Evolutionary conservation across 805 yeast species (phyloP), one percentile per base, ranked within the genome.

Genomic region (Monosporozyma yasuniensis): DNA sequence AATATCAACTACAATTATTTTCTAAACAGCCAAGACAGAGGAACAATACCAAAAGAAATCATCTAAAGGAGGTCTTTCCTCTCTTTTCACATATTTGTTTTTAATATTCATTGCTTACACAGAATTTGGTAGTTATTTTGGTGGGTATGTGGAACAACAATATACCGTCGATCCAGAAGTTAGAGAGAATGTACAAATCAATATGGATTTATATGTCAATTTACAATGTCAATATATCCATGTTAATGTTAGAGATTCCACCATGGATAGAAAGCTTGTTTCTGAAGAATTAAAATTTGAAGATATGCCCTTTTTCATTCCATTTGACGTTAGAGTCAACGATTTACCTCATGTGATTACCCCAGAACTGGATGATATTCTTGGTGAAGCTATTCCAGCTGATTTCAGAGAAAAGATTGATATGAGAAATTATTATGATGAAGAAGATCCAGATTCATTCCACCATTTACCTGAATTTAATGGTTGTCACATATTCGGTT

Each of bases 401-500:
- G 81, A 82, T 56, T 86, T 80, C 58, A 69, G 77, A 61, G 73
- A 69, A 37, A 66, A 67, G 42, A 54, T 67, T 11, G 73, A 68
- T 52, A 53, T 65, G 2, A 71, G 74, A 16, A 37, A 35, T 43
- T 47, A 35, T 35, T 51, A 52, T 22, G 56, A 56, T 44, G 56
- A 50, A 45, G 54, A 54, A 48, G 57, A 58, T 38, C 50, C 51
- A 34, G 39, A 39, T 12, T 46, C 46, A 1, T 39, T 43, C 16
- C 75, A 76, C 46, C 83, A 78, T 2, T 76, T 81, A 0, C 87
- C 86, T 2, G 55, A 58, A 3, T 54, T 64, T n/a, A 53, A 72
- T 49, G 90, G 89, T n/a, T 90, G 97, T 66, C 87, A 87, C 56
- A 78, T 90, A 2, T 85, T 76, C 59, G 97, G 97, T 3, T 71